Conservation (phyloP, 2,329 filamentous ascomycete genomes). For the Colletotrichum shisoi region DNA sequence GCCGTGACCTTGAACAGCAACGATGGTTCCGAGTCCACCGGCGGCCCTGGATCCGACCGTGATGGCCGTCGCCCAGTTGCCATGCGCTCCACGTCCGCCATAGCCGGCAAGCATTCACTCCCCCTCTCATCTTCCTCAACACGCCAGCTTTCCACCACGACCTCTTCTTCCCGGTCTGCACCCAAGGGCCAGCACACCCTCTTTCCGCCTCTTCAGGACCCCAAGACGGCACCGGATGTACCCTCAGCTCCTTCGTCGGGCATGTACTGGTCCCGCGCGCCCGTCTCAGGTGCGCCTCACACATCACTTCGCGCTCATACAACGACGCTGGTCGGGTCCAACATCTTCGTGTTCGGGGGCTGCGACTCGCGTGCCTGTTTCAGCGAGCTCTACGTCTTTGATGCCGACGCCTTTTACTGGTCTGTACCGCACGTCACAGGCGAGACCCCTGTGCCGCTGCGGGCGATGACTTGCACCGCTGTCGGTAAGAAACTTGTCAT, state of each 20-base stretch:
- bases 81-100: slow-evolving; percentile 63
- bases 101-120: slow-evolving; percentile 48
- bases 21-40: slow-evolving; percentile 43
- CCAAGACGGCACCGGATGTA: slow-evolving; percentile 66
- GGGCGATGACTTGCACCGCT: slow-evolving; percentile 76
- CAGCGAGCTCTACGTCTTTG: slow-evolving; percentile 73
- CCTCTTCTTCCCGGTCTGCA: slow-evolving; percentile 40
- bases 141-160: slow-evolving; percentile 24
- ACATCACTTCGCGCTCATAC: slow-evolving; percentile 72
- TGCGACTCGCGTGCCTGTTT: slow-evolving; percentile 73
- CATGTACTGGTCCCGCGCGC: slow-evolving; percentile 76
- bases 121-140: slow-evolving; percentile 31
- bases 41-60: slow-evolving; percentile 42
- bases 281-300: slow-evolving; percentile 68
- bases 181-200: slow-evolving; percentile 55
- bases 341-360: slow-evolving; percentile 73
- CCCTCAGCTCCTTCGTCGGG: slow-evolving; percentile 70
- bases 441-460: slow-evolving; percentile 69
- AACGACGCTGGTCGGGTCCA: slow-evolving; percentile 70
- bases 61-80: slow-evolving; percentile 53
- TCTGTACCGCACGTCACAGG: slow-evolving; percentile 70
- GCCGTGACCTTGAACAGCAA: slow-evolving; percentile 32
- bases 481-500: slow-evolving; percentile 75
- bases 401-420: slow-evolving; percentile 76
- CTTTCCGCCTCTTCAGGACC: slow-evolving; percentile 66